Evolutionary conservation across 257 asterid species (phyloP), one percentile per base, ranked within the genome.

Genomic region (Ilex asprella): DNA sequence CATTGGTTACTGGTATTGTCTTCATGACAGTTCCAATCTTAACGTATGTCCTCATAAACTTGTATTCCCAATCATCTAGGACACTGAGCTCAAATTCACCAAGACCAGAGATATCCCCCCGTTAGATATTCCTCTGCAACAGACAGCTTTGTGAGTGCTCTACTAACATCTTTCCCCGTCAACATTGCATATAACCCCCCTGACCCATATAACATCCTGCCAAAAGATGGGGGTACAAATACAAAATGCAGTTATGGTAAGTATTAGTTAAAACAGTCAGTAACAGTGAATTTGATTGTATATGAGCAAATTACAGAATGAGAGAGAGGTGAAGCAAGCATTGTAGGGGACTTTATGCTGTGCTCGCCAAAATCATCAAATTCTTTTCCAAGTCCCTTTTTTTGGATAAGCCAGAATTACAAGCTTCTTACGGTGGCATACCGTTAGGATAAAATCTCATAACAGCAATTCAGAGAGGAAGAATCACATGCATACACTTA

Each of bases 31-130:
- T 86, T 62, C 98, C 98, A 27, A 92, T 97, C 79, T 92, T 92
- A 62, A 89, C 95, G 55, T 92, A 92, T 77, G 89, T 92, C 95
- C 97, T 78, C 98, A 86, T 86, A 85, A 91, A 88, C 82, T 86
- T 91, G 82, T 91, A 84, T 54, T 91, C 98, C 98, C 98, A 88
- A 69, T 88, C 97, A 69, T 87, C 95, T 15, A 92, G 61, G 16
- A 95, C 97, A 57, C 89, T 97, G 10, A 92, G 89, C 83, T 92
- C 98, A 39, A 89, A 92, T 47, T 77, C 82, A 7, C 98, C 94
- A 31, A 92, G 89, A 29, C 91, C 98, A 2, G 88, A 76, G 21
- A 85, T 70, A 63, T 90, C 93, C 11, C 95, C 95, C 88, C 0
- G 77, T 85, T 10, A 87, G 93, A 61, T 85, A 91, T 72, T 86